Base-by-base conservation (phyloP, 2,329 filamentous ascomycete genomes). In the Arthrobotrys pseudoclavata region DNA sequence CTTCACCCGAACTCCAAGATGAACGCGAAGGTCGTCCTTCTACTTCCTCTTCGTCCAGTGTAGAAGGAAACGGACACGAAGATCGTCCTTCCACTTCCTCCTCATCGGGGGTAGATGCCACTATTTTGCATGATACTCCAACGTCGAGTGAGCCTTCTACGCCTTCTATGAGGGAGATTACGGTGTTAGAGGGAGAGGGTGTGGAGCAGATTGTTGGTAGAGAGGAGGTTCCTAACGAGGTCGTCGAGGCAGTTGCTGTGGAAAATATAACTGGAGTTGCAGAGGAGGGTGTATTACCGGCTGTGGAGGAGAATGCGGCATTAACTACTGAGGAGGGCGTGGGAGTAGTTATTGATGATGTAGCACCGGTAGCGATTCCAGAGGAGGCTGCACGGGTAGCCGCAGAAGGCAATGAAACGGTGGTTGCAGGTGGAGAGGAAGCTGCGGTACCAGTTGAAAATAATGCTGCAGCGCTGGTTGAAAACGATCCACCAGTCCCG, bases 121-220 rank as follows among this genome's bases (percentile, higher is more conserved):
- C 5, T 10, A 3, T 18, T 4, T 13, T 31, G 26, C 5, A 31
- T n/a, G 26, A 57, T 34, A 60, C 55, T 12, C 55, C 55, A n/a
- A 24, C 34, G 20, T 60, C 55, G 10, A 60, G 55, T 18, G 55
- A 40, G 18, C 55, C 55, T 42, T 60, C 55, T 7, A 60, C 55
- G 13, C 55, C 55, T 15, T 42, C 55, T 4, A 60, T n/a, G 31
- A 37, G 7, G n/a, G 29, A 37, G 26, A 57, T 57, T 22, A 57
- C 29, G 18, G 29, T 37, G 18, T 10, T 29, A 1, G 55, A 18
- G 12, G 31, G 20, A 18, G 55, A 15, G 12, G 34, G 2, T 42
- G 4, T 10, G 20, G 55, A 24, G 2, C 18, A 3, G 10, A 20
- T 40, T 42, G 20, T 15, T 29, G 50, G n/a, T 9, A 4, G 18